Conservation (phyloP, 164 flowering plant species). For the Stephania japonica region DNA sequence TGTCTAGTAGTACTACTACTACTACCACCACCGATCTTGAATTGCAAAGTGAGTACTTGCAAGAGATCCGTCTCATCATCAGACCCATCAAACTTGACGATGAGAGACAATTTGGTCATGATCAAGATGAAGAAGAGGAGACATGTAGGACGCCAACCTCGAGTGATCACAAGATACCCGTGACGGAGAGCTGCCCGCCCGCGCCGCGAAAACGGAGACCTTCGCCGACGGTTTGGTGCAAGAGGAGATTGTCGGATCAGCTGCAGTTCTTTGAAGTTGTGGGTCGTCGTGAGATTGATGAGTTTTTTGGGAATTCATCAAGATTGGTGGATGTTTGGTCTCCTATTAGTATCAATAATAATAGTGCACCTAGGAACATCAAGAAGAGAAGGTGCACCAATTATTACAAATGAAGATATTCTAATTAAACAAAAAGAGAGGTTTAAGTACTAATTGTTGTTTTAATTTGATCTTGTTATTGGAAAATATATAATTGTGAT, state of each 20-base stretch:
- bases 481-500: not conserved
- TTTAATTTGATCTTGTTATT: not conserved
- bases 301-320: conserved; percentile 19
- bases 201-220: conserved; percentile 28
- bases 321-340: not conserved
- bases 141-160: conserved; percentile 31
- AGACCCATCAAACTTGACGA: not conserved
- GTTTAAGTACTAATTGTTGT: not conserved
- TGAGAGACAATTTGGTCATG: not conserved
- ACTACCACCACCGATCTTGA: conserved; percentile 10
- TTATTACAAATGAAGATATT: not conserved
- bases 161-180: conserved; percentile 33
- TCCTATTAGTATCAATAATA: not conserved
- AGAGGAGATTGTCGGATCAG: conserved; percentile 29
- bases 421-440: not conserved
- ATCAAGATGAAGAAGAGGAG: conserved; percentile 4
- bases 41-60: conserved; percentile 3
- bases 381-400: conserved; percentile 4
- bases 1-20: not conserved
- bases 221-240: conserved; percentile 9
- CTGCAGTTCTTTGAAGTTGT: conserved; percentile 30
- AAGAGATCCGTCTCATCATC: not conserved
- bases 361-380: not conserved
- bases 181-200: conserved; percentile 27
- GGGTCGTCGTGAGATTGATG: conserved; percentile 27